Evolutionary conservation across 306 rosid genomes (phyloP), one percentile per base, ranked within the genome.

Genomic region (Vachellia collinsii): DNA sequence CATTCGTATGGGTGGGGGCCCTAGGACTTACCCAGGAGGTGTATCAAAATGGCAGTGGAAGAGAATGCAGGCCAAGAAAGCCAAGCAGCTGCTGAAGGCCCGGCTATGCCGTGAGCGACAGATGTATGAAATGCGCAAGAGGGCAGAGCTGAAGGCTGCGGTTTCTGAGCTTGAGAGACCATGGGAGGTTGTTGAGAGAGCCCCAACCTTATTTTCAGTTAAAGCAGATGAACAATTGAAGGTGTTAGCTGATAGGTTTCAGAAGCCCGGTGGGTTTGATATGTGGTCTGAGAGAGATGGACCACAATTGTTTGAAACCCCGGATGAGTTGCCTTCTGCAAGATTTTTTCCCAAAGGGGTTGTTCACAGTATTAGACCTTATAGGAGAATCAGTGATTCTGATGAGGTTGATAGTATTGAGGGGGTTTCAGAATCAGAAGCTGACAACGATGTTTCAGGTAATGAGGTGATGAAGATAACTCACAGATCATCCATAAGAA

Each of bases 1-100:
- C 13, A 92, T 95, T 59, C 96, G 98, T 12, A 95, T 95, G 99
- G 99, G 99, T 23, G 98, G 98, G n/a, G 99, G 98, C 5, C 98
- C 99, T 7, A 78, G 99, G 74, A 95, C 98, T 3, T 95, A 12
- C 85, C 99, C 98, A 0, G 98, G 99, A 0, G 99, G 97, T 39
- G 98, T 95, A 3, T 90, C 98, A 11, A 95, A 95, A 92, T 95
- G 98, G 99, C 93, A 91, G 65, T 95, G 98, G 99, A 95, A 91
- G 86, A 88, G 93, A 53, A 95, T 95, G 99, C 99, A 95, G 82
- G 92, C 90, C 37, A 91, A 83, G 87, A 94, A 94, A 84, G 86
- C 90, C 54, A 92, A 93, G 72, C 99, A 94, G 83, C 90, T 94
- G 16, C 86, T 94, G 78, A 92, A 94, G 84, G 99, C 99, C 5